phyloP scores from a whole-genome alignment of 768 basidiomycete genomes.

The Kwoniella shandongensis region DNA sequence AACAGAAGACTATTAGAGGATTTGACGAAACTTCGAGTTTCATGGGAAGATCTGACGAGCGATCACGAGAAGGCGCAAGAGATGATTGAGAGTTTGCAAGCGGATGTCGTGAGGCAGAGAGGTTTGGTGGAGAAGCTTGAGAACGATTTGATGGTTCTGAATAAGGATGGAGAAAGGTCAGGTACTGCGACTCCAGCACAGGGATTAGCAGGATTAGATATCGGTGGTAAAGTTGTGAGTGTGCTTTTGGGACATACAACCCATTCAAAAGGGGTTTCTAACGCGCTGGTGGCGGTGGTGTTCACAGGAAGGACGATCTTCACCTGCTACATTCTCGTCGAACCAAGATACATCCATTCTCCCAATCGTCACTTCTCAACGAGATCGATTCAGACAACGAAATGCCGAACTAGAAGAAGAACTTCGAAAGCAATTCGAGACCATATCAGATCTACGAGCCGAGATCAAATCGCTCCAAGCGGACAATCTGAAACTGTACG shows the following conservation, averaged over 20 bases:
- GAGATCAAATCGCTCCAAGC: slow-evolving; percentile 89
- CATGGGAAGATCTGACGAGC: slow-evolving; percentile 76
- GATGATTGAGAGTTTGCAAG: slow-evolving; percentile 62
- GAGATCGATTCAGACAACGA: slow-evolving; percentile 94
- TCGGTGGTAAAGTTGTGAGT: slow-evolving; percentile 57
- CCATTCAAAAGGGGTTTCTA: neutral
- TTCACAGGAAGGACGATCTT: slow-evolving; percentile 49
- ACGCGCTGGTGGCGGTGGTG: no score
- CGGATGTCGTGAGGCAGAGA: slow-evolving; percentile 75
- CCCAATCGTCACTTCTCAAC: slow-evolving; percentile 96
- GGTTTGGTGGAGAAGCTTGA: slow-evolving; percentile 85
- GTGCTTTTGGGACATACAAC: neutral
- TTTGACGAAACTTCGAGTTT: slow-evolving; percentile 82
- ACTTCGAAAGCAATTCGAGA: slow-evolving; percentile 89
- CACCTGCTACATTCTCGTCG: slow-evolving; percentile 69
- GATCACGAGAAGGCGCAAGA: slow-evolving; percentile 63
- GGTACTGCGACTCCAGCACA: slow-evolving; percentile 20
- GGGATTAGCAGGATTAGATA: slow-evolving; percentile 69
- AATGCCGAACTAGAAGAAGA: slow-evolving; percentile 99
- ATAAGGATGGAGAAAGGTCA: slow-evolving; percentile 32
- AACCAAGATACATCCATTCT: slow-evolving; percentile 88
- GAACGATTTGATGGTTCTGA: slow-evolving; percentile 82
- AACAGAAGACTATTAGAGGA: slow-evolving; percentile 91
- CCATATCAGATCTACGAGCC: slow-evolving; percentile 86
- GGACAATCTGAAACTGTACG: slow-evolving; percentile 96